Percentiles rank a stretch among this genome's conserved stretches.
Conservation (phyloP, 352 stramenopile species). For the Thraustotheca clavata region DNA sequence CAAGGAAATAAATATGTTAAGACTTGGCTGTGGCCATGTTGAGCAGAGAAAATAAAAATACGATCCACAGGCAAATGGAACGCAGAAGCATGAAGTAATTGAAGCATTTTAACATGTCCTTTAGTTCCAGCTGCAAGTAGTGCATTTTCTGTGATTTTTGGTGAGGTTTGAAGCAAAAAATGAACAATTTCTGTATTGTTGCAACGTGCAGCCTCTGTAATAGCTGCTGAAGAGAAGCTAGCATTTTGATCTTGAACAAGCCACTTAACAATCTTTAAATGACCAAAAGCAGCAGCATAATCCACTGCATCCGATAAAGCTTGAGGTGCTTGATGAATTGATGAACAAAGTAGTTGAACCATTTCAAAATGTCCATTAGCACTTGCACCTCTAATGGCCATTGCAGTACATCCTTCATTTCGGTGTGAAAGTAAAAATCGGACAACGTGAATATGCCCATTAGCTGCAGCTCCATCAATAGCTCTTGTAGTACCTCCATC, state of each 20-base stretch:
- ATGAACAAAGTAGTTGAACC: not conserved
- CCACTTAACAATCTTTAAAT: not conserved
- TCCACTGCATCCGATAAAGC: not conserved
- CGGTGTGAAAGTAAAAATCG: not conserved
- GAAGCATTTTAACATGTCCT: not conserved
- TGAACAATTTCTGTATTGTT: not conserved
- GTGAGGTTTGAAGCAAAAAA: not conserved
- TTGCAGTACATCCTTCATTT: not conserved
- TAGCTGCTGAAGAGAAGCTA: not conserved
- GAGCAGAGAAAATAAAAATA: not conserved
- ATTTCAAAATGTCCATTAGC: not conserved
- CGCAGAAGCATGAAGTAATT: not conserved
- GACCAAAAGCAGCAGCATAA: not conserved
- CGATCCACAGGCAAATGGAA: not conserved
- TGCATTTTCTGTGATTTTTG: not conserved
- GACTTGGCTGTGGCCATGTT: not conserved
- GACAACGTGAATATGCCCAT: not conserved
- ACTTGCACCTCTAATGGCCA: not conserved
- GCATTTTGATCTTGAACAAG: not conserved
- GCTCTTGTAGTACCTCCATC: not conserved
- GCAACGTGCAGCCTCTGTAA: not conserved
- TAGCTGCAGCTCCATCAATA: not conserved
- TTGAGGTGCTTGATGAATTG: not conserved
- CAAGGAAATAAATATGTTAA: not conserved
- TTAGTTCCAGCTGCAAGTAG: not conserved